A percentile compares a stretch with the other conserved stretches of the same genome.
These are phyloP conservation scores for Forsythia viridissima DNA, from an alignment of 257 asterid genomes.

Conservation along the genomic window DNA sequence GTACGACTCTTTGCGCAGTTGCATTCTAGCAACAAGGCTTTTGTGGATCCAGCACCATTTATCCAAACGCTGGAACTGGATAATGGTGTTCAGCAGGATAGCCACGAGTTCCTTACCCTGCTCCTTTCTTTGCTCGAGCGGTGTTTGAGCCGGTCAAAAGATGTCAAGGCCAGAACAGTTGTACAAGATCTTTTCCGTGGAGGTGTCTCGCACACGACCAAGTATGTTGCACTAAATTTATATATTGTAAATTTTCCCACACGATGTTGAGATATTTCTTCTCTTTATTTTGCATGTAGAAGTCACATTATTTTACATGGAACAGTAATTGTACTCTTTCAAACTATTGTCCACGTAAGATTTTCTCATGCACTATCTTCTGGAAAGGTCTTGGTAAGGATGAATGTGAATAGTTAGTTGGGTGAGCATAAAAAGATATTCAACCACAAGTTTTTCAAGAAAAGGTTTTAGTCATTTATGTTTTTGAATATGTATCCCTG, in stretches of 20 bases:
- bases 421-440: background rate
- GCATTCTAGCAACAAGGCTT: conserved; percentile 84
- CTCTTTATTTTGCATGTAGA: conserved; percentile 25
- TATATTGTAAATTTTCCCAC: background rate
- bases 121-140: conserved; percentile 89
- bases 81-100: conserved; percentile 96
- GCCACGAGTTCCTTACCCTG: conserved; percentile 95
- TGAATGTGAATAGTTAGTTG: background rate
- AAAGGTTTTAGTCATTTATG: background rate
- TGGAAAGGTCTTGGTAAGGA: background rate
- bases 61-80: conserved; percentile 88
- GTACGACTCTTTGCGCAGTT: conserved; percentile 85
- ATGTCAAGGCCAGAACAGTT: conserved; percentile 69
- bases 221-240: conserved; percentile 40
- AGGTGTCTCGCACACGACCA: conserved; percentile 92
- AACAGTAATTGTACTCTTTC: background rate
- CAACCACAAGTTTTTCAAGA: background rate
- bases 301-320: background rate
- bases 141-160: conserved; percentile 74
- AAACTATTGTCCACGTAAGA: background rate
- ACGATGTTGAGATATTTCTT: conserved; percentile 16
- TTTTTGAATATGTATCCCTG: background rate
- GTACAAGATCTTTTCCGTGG: conserved; percentile 97
- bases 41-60: conserved; percentile 97
- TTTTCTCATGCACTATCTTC: background rate